A percentile compares a stretch with the other conserved stretches of the same genome.
phyloP scores from a whole-genome alignment of 2,329 filamentous ascomycete species.

The Aspergillus sp. region DNA sequence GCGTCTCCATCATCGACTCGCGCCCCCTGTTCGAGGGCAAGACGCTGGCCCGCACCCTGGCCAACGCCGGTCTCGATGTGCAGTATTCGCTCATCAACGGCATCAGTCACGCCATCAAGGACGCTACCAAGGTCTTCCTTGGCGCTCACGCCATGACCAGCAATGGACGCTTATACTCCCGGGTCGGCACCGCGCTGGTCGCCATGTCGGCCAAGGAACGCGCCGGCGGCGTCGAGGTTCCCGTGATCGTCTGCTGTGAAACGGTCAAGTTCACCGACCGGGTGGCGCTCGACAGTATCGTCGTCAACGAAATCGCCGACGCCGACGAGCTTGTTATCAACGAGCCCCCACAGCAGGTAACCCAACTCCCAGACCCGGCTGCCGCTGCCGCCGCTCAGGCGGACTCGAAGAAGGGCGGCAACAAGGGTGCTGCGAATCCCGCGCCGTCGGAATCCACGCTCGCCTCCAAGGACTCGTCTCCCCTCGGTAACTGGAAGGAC shows the following conservation, averaged over 20 bases:
- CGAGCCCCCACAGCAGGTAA: constrained; percentile 30
- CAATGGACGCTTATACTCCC: constrained; percentile 86
- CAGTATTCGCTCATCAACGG: constrained; percentile 80
- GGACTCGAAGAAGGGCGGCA: constrained; percentile 32
- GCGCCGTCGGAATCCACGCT: constrained; percentile 21
- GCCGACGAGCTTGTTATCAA: constrained; percentile 60
- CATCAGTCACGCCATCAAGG: constrained; percentile 69
- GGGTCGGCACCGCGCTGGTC: constrained; percentile 81
- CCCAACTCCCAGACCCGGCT: constrained; percentile 29
- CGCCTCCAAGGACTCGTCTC: constrained; percentile 28
- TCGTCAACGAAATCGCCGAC: constrained; percentile 87
- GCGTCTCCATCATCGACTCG: constrained; percentile 80
- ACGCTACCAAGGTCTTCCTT: constrained; percentile 72
- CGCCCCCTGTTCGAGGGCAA: constrained; percentile 69
- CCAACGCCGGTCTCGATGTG: constrained; percentile 69
- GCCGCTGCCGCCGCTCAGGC: constrained; percentile 18
- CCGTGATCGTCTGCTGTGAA: constrained; percentile 88
- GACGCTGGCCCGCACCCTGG: constrained; percentile 69
- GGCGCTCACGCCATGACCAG: constrained; percentile 94
- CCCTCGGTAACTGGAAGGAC: constrained; percentile 57
- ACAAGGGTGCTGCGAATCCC: constrained; percentile 20
- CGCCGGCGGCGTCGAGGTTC: constrained; percentile 59
- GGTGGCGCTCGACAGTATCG: constrained; percentile 87
- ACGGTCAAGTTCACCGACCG: constrained; percentile 92
- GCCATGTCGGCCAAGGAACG: constrained; percentile 75